These are phyloP conservation scores for Penicillium sp. DNA, from an alignment of 2,329 filamentous ascomycete species.

Conservation along the genomic window DNA sequence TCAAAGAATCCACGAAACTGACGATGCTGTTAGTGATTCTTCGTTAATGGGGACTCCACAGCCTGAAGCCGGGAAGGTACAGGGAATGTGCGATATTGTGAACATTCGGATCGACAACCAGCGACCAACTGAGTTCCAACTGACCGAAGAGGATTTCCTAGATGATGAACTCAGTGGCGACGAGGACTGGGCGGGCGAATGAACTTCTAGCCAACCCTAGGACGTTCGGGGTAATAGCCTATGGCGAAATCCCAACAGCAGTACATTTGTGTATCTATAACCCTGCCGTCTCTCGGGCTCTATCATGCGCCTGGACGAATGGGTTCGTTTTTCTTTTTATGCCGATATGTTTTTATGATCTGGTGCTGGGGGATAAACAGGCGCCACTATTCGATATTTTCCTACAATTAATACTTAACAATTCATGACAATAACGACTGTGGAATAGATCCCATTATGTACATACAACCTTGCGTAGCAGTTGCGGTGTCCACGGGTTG, in stretches of 20 bases:
- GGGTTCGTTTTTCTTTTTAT: not conserved
- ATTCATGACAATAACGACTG: not conserved
- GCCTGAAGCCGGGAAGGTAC: conserved; percentile 32
- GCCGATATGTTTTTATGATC: not conserved
- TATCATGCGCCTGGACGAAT: not conserved
- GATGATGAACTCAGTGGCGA: conserved; percentile 60
- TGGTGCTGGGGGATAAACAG: not conserved
- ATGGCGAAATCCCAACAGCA: not conserved
- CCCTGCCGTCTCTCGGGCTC: not conserved
- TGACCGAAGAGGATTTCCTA: conserved; percentile 58
- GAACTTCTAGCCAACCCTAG: conserved; percentile 34
- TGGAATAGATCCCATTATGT: not conserved
- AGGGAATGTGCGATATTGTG: conserved; percentile 59
- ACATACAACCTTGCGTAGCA: not conserved
- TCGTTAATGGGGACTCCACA: not conserved
- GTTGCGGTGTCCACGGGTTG: not conserved
- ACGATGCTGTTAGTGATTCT: conserved; percentile 17
- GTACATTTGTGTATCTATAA: not conserved
- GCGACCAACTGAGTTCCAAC: conserved; percentile 57
- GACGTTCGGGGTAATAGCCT: conserved; percentile 24
- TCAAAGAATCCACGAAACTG: conserved; percentile 25
- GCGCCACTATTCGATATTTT: not conserved
- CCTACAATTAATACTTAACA: not conserved
- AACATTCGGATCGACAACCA: conserved; percentile 61
- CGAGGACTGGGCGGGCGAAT: conserved; percentile 59